Percentiles rank a stretch among this genome's conserved stretches.
Conservation (phyloP, 1,139 yeast genomes). For the Trichomonascaceae sp. region DNA sequence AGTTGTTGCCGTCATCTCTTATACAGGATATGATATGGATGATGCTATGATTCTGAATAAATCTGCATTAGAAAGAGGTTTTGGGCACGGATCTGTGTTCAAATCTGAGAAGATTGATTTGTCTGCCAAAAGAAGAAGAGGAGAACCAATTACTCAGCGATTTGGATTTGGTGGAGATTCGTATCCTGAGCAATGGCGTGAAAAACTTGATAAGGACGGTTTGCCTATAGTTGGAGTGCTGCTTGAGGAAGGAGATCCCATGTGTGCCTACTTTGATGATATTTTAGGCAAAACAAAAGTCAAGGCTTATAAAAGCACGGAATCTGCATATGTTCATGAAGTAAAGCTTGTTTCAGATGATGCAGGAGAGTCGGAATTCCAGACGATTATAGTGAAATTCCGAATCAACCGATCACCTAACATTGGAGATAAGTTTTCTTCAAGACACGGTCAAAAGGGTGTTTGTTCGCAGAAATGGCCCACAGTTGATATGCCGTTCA, state of each 20-base stretch:
- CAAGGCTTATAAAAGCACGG: slow-evolving; percentile 88
- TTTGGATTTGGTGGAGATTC: slow-evolving; percentile 91
- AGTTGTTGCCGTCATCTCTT: slow-evolving; percentile 96
- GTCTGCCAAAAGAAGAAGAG: slow-evolving; percentile 70
- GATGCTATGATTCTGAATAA: slow-evolving; percentile 98
- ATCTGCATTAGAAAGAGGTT: slow-evolving; percentile 96
- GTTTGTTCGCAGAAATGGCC: slow-evolving; percentile 99
- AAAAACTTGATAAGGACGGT: slow-evolving; percentile 86
- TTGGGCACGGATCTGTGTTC: slow-evolving; percentile 94
- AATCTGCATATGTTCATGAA: slow-evolving; percentile 93
- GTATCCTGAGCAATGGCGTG: slow-evolving; percentile 89
- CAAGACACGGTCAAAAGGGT: slow-evolving; percentile 99
- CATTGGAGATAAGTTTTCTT: slow-evolving; percentile 97
- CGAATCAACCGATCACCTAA: slow-evolving; percentile 88
- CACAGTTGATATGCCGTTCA: slow-evolving; percentile 91
- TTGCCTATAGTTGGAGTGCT: slow-evolving; percentile 83
- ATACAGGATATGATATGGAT: slow-evolving; percentile 99
- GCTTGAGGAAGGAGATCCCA: slow-evolving; percentile 94
- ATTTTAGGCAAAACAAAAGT: slow-evolving; percentile 85
- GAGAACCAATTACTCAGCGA: slow-evolving; percentile 92
- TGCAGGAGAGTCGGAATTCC: slow-evolving; percentile 69
- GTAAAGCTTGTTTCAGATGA: slow-evolving; percentile 91
- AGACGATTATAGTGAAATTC: slow-evolving; percentile 78
- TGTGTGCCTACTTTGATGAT: slow-evolving; percentile 89
- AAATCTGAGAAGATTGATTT: slow-evolving; percentile 90